Evolutionary conservation across 441 rosid genomes (phyloP).

Genomic region (Arabidopsis lyrata): DNA sequence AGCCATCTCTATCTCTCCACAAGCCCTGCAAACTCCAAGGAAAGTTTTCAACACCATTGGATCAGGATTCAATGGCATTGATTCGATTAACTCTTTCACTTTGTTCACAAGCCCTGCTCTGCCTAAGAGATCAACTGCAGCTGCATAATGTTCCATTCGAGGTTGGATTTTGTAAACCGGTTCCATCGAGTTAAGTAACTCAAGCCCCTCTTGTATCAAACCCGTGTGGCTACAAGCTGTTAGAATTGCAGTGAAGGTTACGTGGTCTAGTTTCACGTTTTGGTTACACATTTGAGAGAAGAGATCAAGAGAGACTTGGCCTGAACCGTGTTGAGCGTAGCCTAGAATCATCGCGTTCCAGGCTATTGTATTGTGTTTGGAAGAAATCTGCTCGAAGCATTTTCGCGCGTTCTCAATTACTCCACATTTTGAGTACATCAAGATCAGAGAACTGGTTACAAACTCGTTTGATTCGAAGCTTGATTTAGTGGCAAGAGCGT

Average conservation of each 20-base stretch:
- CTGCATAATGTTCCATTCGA: slow-evolving; percentile 80
- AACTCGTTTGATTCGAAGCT: slow-evolving; percentile 69
- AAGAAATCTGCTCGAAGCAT: slow-evolving; percentile 57
- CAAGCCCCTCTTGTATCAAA: slow-evolving; percentile 63
- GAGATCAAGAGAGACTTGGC: slow-evolving; percentile 56
- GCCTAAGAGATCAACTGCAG: slow-evolving; percentile 76
- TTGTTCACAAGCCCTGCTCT: slow-evolving; percentile 62
- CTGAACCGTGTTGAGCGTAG: slow-evolving; percentile 75
- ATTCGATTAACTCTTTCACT: slow-evolving; percentile 63
- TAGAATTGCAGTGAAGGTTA: slow-evolving; percentile 71
- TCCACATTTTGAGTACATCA: slow-evolving; percentile 86
- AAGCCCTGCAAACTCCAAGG: slow-evolving; percentile 73
- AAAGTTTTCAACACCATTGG: slow-evolving; percentile 76
- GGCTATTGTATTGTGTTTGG: slow-evolving; percentile 56
- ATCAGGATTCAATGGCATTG: slow-evolving; percentile 74
- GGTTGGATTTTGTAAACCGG: slow-evolving; percentile 62
- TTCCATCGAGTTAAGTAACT: slow-evolving; percentile 64
- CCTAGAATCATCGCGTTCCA: slow-evolving; percentile 81
- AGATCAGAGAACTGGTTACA: slow-evolving; percentile 76
- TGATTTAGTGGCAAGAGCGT: slow-evolving; percentile 59
- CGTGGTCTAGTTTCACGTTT: slow-evolving; percentile 58
- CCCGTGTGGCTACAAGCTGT: slow-evolving; percentile 90
- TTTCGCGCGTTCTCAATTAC: slow-evolving; percentile 60
- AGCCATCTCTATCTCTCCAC: slow-evolving; percentile 72
- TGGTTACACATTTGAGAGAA: slow-evolving; percentile 56